Evolutionary conservation across 495 filamentous ascomycete species (phyloP), one percentile per base, ranked within the genome.

Genomic region (Lophiotrema nucula): DNA sequence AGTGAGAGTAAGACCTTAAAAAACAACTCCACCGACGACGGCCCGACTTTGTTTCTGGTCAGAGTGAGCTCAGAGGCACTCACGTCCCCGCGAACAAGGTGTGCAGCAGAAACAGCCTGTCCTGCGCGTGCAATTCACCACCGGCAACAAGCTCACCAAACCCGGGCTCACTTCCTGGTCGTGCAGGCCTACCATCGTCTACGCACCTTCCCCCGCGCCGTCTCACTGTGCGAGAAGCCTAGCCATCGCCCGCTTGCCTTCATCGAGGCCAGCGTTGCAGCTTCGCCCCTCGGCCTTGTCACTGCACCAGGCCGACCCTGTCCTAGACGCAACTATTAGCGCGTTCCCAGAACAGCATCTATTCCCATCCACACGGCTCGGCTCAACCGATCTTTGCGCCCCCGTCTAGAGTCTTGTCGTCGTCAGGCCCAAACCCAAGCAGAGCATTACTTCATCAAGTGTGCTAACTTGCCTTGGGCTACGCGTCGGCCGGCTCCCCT

Each of bases 301-400:
- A 6, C 10, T 41, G 10, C 47, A 27, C 39, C 48, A 59, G 47
- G 11, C 56, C 56, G 18, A 28, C 38, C 31, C 2, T 43, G 49
- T 53, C 56, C 26, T 47, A 39, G 56, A 18, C 42, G 27, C 19
- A 15, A 1, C 37, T 27, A 26, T 43, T 35, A 47, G 56, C 41
- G 48, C 56, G 50, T 26, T 41, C 48, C 57, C 25, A 47, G 49
- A 52, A 49, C 12, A n/a, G n/a, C n/a, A n/a, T n/a, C 44, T 37
- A 31, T 25, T 60, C 37, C 61, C 50, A 60, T 51, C 56, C 37
- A 21, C 61, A 54, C 61, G 61, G 61, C 61, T 60, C 61, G 61
- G 61, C 33, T 55, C 43, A 65, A 65, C 55, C 55, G 48, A 65
- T 65, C 61, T 23, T n/a, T 38, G 38, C 45, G 45, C 38, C 18